These are phyloP conservation scores for Fusarium sp. DNA, from an alignment of 2,329 filamentous ascomycete species.

Conservation along the genomic window DNA sequence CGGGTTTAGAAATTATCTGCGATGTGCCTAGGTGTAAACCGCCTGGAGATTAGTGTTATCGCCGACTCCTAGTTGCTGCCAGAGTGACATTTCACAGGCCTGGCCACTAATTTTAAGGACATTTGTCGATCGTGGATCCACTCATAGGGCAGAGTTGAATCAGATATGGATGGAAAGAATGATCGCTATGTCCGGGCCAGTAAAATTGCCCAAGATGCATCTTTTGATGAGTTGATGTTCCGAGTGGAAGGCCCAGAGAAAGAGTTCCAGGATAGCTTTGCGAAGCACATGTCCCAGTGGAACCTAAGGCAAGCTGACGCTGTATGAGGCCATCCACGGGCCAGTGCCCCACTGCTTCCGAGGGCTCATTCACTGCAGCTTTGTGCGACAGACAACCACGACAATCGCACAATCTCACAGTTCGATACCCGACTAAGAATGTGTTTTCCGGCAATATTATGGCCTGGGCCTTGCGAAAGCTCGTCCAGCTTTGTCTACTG, in stretches of 20 bases:
- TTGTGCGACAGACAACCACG: not conserved
- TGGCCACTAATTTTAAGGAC: not conserved
- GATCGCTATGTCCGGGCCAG: not conserved
- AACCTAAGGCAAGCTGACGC: not conserved
- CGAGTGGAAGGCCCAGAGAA: not conserved
- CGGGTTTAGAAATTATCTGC: not conserved
- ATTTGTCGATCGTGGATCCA: not conserved
- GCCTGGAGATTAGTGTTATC: constrained; percentile 3
- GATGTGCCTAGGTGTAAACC: not conserved
- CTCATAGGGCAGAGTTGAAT: not conserved
- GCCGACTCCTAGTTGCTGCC: not conserved
- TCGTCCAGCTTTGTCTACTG: no score
- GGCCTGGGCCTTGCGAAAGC: not conserved
- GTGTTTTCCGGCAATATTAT: not conserved
- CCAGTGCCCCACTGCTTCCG: not conserved
- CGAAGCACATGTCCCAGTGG: not conserved
- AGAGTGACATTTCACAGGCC: not conserved
- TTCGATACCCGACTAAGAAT: no score
- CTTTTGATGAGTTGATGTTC: no score
- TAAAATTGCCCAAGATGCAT: no score
- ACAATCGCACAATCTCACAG: no score
- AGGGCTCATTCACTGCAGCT: not conserved
- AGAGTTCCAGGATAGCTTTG: not conserved
- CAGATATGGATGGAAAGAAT: not conserved
- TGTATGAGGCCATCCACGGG: no score